Conservation (phyloP, 768 basidiomycete genomes). For the Strobilomyces confusus region DNA sequence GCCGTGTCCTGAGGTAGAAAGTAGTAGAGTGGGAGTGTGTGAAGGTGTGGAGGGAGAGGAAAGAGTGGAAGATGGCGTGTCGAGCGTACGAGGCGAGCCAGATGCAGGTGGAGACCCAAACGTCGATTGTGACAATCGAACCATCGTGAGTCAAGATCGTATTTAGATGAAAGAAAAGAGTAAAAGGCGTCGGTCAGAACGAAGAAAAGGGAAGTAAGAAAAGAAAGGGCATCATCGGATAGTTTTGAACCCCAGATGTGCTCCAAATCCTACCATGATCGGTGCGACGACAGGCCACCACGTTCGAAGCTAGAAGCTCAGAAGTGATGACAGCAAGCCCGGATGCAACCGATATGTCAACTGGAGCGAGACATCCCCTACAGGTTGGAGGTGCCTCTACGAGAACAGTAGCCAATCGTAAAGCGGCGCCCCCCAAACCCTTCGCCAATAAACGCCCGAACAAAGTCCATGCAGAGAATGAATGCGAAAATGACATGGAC, state of each 20-base stretch:
- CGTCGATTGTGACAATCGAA: not conserved
- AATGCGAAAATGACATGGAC: not conserved
- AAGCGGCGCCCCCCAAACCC: too few relatives aligned
- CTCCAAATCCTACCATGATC: not conserved
- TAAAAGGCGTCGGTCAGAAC: not conserved
- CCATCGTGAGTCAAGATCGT: conserved; percentile 5
- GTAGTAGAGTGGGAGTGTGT: not conserved
- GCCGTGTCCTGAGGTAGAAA: not conserved
- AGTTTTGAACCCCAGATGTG: not conserved
- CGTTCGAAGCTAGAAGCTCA: conserved; percentile 10
- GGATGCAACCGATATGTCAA: not conserved
- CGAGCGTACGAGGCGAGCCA: not conserved
- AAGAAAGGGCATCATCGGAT: not conserved
- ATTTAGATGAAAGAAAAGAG: not conserved
- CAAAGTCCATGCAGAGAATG: too few relatives aligned
- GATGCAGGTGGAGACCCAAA: not conserved
- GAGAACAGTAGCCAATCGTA: too few relatives aligned
- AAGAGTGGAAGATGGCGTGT: conserved; percentile 5
- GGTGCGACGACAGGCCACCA: not conserved
- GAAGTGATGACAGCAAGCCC: not conserved
- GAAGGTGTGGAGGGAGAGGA: not conserved
- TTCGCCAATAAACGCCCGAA: too few relatives aligned
- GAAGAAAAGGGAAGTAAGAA: not conserved
- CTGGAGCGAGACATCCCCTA: not conserved
- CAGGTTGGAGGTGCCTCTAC: too few relatives aligned